Base-by-base conservation (phyloP, 2,329 filamentous ascomycete species). In the Amylocarpus encephaloides region DNA sequence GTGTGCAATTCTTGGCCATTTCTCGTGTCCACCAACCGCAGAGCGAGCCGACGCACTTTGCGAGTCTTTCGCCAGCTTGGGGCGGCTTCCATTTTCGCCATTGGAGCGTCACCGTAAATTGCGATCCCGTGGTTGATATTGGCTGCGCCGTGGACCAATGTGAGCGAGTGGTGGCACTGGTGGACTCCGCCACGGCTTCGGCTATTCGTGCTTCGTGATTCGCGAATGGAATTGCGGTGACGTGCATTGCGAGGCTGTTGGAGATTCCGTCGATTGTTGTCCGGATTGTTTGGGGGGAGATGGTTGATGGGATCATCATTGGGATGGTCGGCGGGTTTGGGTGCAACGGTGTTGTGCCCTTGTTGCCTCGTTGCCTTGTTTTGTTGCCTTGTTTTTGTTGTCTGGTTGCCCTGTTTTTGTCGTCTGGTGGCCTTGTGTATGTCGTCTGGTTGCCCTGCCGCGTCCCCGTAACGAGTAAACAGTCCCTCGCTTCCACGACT, bases 1-100 rank as follows among this genome's bases (percentile, higher is more conserved):
- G 29, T 7, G 34, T 12, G 13, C 15, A 34, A 39, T 50, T 41
- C 15, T n/a, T n/a, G n/a, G n/a, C n/a, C n/a, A n/a, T n/a, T n/a
- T n/a, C 41, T 30, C n/a, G 32, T 36, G 15, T 50, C 48, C 48
- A 43, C 48, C 48, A 50, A 50, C 48, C 36, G 48, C 34, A 50
- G 41, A 19, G 18, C 48, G 16, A 26, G 22, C 40, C 45, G 34
- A 19, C 15, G 42, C 48, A n/a, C n/a, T n/a, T n/a, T n/a, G n/a
- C n/a, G n/a, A n/a, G n/a, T 22, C 16, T 50, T 26, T 26, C 35
- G 36, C 15, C 26, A 50, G 48, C 42, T 41, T 50, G n/a, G n/a
- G n/a, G n/a, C n/a, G n/a, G n/a, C n/a, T n/a, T n/a, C n/a, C 48
- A 50, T 45, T 50, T 50, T 46, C 48, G 41, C 40, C 29, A 50